These are phyloP conservation scores for Agaricus bisporus DNA, from an alignment of 768 basidiomycete genomes.

Conservation along the genomic window DNA sequence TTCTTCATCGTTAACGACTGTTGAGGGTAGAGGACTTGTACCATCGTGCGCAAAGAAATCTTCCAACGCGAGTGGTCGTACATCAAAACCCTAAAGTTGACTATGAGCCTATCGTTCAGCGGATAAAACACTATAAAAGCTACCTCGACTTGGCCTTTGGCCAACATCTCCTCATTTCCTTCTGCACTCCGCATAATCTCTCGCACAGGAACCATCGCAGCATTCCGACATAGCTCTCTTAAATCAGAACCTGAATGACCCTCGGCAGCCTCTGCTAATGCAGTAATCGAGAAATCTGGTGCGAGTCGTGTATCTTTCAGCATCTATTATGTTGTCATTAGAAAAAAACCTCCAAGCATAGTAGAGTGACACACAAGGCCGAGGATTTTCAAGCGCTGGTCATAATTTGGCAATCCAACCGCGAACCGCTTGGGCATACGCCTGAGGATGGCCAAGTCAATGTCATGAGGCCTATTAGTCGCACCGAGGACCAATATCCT, in stretches of 20 bases:
- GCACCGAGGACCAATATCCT: conserved; percentile 90
- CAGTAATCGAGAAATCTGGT: conserved; percentile 50
- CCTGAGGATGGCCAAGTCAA: conserved; percentile 79
- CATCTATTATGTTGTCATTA: conserved; percentile 55
- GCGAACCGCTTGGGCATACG: conserved; percentile 98
- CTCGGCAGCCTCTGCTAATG: conserved; percentile 62
- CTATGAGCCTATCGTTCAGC: background rate
- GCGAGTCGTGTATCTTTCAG: conserved; percentile 69
- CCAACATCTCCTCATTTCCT: conserved; percentile 35
- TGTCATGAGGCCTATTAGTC: conserved; percentile 92
- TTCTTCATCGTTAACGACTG: background rate
- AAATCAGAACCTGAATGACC: conserved; percentile 88
- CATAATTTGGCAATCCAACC: conserved; percentile 68
- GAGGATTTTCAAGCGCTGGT: conserved; percentile 83
- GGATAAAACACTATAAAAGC: conserved; percentile 3
- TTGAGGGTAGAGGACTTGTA: conserved; percentile 28
- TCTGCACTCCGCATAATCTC: conserved; percentile 64
- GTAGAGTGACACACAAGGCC: conserved; percentile 45
- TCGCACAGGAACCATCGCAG: conserved; percentile 88
- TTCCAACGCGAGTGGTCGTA: conserved; percentile 62
- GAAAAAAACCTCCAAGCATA: background rate
- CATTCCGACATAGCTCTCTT: conserved; percentile 86
- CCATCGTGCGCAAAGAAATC: conserved; percentile 60
- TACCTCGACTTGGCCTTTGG: conserved; percentile 45
- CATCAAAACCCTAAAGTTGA: conserved; percentile 61